A percentile compares a stretch with the other conserved stretches of the same genome.
Evolutionary conservation across 257 asterid genomes (phyloP).

Genomic region (Salvia splendens): DNA sequence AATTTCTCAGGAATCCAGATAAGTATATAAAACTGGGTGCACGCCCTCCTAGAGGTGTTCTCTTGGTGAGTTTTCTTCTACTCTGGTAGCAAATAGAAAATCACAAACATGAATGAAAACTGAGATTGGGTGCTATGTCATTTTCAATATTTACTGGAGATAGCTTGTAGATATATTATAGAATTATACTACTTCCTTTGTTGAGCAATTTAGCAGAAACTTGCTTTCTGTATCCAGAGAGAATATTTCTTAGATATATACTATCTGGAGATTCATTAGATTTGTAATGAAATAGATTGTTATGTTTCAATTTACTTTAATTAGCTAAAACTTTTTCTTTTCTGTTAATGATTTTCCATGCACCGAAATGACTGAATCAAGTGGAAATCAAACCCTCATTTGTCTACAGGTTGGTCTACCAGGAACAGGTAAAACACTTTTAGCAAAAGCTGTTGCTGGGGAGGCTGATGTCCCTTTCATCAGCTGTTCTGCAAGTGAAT

Average conservation of each 20-base stretch:
- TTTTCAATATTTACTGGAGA: conserved; percentile 24
- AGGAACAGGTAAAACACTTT: conserved; percentile 98
- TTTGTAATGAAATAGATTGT: conserved; percentile 8
- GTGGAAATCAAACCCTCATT: conserved; percentile 25
- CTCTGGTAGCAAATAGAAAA: conserved; percentile 8
- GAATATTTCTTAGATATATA: not conserved
- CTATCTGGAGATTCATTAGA: conserved; percentile 20
- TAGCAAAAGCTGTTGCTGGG: conserved; percentile 99
- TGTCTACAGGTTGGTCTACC: conserved; percentile 89
- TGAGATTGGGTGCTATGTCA: conserved; percentile 20
- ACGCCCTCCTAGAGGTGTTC: conserved; percentile 99
- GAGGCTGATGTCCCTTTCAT: conserved; percentile 98
- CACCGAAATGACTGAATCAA: not conserved
- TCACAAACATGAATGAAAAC: conserved; percentile 23
- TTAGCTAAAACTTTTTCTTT: not conserved
- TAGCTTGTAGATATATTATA: conserved; percentile 26
- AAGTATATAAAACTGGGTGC: conserved; percentile 88
- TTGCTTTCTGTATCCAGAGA: not conserved
- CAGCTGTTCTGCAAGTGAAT: conserved; percentile 99
- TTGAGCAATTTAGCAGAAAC: conserved; percentile 5
- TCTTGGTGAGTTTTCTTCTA: conserved; percentile 71
- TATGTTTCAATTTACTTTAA: conserved; percentile 23
- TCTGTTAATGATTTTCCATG: conserved; percentile 7
- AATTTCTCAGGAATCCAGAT: conserved; percentile 94
- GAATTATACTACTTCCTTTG: not conserved